Percentiles rank a stretch among this genome's conserved stretches.
These are phyloP conservation scores for Pulveroboletus sp. DNA, from an alignment of 768 basidiomycete genomes.

Conservation along the genomic window DNA sequence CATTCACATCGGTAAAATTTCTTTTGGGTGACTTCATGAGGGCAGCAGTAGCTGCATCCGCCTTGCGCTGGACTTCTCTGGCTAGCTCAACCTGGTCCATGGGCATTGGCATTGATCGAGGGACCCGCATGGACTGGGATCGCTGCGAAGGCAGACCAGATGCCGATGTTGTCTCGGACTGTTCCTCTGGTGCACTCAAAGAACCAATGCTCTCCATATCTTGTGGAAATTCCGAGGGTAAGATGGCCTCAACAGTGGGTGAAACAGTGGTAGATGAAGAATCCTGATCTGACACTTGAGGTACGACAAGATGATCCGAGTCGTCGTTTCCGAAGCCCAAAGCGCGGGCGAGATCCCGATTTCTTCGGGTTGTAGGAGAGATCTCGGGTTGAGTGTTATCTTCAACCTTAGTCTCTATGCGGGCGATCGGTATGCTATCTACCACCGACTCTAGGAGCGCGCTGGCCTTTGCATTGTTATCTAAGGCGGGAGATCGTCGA, in stretches of 20 bases:
- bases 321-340: constrained; percentile 56
- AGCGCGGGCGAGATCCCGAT: constrained; percentile 71
- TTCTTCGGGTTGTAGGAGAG: constrained; percentile 55
- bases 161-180: constrained; percentile 7
- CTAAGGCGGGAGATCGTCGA: constrained; percentile 33
- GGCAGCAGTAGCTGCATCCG: constrained; percentile 60
- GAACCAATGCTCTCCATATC: constrained; percentile 11
- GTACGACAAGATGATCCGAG: constrained; percentile 20
- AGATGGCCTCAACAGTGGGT: constrained; percentile 33
- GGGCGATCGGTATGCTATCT: constrained; percentile 45
- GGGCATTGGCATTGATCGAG: constrained; percentile 33
- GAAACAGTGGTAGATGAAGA: constrained; percentile 29
- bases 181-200: constrained; percentile 2
- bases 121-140: constrained; percentile 37
- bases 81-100: constrained; percentile 54
- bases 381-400: constrained; percentile 30
- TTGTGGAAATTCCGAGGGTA: constrained; percentile 20
- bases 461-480: constrained; percentile 55
- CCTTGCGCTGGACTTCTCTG: constrained; percentile 62
- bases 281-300: constrained; percentile 21
- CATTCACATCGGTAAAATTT: constrained; percentile 38
- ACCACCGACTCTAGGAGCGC: constrained; percentile 63
- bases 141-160: constrained; percentile 23
- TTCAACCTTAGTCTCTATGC: constrained; percentile 26
- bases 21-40: constrained; percentile 48